These are phyloP conservation scores for Melocanna baccifera DNA, from an alignment of 176 grass and related monocot species.

Conservation along the genomic window DNA sequence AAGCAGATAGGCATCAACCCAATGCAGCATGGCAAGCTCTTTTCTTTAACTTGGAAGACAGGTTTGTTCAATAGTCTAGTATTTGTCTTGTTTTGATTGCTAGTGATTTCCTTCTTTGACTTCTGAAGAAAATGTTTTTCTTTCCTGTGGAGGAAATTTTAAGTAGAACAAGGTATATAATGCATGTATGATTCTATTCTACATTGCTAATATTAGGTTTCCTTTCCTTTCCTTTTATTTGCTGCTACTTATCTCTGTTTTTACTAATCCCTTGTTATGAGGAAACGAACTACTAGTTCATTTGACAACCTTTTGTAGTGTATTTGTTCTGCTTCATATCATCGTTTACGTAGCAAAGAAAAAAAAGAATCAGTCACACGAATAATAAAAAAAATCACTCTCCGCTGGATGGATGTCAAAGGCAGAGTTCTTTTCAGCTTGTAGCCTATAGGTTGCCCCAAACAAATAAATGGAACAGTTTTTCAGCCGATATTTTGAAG, in stretches of 20 bases:
- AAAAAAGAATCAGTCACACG: neutral
- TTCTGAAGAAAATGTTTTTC: neutral
- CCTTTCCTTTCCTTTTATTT: neutral
- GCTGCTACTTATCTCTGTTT: neutral
- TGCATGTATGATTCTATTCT: neutral
- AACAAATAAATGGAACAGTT: too few relatives aligned
- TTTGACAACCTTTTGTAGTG: neutral
- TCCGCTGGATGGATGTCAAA: neutral
- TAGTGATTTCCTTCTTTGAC: neutral
- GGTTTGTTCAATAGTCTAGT: neutral
- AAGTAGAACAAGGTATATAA: neutral
- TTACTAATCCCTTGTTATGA: neutral
- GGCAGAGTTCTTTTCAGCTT: fast-evolving
- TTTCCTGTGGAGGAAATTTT: neutral
- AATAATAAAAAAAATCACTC: neutral
- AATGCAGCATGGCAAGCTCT: neutral
- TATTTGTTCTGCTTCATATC: neutral
- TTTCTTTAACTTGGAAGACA: neutral
- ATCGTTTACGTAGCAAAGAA: neutral
- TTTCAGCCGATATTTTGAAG: too few relatives aligned
- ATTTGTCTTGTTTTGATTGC: neutral
- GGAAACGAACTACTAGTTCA: neutral
- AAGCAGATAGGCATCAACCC: neutral
- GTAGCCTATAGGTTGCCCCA: too few relatives aligned
- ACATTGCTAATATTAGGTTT: neutral